Evolutionary conservation across 495 filamentous ascomycete genomes (phyloP), one percentile per base, ranked within the genome.

Genomic region (Aspergillus carlsbadensis): DNA sequence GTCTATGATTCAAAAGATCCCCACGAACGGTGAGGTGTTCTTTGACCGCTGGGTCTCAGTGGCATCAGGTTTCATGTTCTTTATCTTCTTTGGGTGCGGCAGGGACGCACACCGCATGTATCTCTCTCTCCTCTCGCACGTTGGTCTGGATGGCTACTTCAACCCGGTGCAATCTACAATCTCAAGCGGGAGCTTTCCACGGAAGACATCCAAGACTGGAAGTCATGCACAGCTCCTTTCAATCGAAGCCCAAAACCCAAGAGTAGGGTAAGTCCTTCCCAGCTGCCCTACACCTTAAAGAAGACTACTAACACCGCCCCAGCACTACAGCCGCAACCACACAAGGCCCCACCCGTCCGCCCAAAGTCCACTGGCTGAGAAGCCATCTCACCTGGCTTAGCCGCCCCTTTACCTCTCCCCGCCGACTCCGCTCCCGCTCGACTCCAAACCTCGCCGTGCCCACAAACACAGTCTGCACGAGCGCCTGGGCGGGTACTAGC

Each of bases 11-110:
- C 53, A 79, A 15, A 87, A 83, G 66, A 69, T 88, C 2, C 85
- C 84, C 0, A 82, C 82, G 10, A 61, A 75, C 52, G 75, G 82
- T 24, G 41, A 72, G 0, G 72, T 86, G 14, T 69, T 81, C 56
- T 81, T 83, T 58, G 83, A 89, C 63, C 80, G 82, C 42, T 97
- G 87, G 85, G 80, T 88, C 34, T 71, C 84, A 8, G 78, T 90
- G 48, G 73, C 74, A 1, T 73, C 82, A 1, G 81, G 81, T 0
- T 76, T 86, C 42, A 58, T 85, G 43, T 76, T 90, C 13, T 90
- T 95, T 60, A 52, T 84, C 35, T 87, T 92, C 76, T 96, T 96
- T 64, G 94, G 94, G 26, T 81, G 87, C 14, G 91, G 89, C 14
- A 75, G 73, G 18, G 93, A 96, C 54, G 89, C 89, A 4, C 70